Conservation (phyloP, 306 rosid genomes). For the Cajanus cajan region DNA sequence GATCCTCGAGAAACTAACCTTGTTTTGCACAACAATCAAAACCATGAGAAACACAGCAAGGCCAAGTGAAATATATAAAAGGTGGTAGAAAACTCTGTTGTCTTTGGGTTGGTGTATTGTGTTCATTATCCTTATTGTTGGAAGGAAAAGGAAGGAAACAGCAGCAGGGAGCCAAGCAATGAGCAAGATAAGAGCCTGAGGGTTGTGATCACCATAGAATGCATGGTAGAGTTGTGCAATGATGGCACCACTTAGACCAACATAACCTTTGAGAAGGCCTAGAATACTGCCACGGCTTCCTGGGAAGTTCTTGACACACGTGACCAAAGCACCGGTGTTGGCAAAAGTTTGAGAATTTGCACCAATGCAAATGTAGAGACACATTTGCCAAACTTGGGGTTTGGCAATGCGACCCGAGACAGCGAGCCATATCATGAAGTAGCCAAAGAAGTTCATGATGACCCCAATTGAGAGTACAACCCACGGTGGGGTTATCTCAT, state of each 20-base stretch:
- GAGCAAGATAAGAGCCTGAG: constrained; percentile 48
- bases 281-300: constrained; percentile 59
- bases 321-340: constrained; percentile 60
- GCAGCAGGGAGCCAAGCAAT: constrained; percentile 70
- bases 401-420: constrained; percentile 43
- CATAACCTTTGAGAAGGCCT: constrained; percentile 69
- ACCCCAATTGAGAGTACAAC: constrained; percentile 55
- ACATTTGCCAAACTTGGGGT: constrained; percentile 71
- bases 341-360: constrained; percentile 69
- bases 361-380: constrained; percentile 61
- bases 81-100: constrained; percentile 42
- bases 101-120: constrained; percentile 27
- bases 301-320: constrained; percentile 69
- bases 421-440: constrained; percentile 72
- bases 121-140: constrained; percentile 41
- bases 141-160: constrained; percentile 46
- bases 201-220: constrained; percentile 42
- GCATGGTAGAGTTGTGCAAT: constrained; percentile 55
- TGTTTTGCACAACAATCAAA: constrained; percentile 49
- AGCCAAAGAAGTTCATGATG: constrained; percentile 70
- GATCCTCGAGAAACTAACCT: constrained; percentile 31
- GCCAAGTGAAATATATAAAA: constrained; percentile 58
- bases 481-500: constrained; percentile 68
- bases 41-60: constrained; percentile 64
- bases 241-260: constrained; percentile 75